A percentile compares a stretch with the other conserved stretches of the same genome.
Conservation (phyloP, 2,329 filamentous ascomycete genomes). For the Grosmannia penicillata region DNA sequence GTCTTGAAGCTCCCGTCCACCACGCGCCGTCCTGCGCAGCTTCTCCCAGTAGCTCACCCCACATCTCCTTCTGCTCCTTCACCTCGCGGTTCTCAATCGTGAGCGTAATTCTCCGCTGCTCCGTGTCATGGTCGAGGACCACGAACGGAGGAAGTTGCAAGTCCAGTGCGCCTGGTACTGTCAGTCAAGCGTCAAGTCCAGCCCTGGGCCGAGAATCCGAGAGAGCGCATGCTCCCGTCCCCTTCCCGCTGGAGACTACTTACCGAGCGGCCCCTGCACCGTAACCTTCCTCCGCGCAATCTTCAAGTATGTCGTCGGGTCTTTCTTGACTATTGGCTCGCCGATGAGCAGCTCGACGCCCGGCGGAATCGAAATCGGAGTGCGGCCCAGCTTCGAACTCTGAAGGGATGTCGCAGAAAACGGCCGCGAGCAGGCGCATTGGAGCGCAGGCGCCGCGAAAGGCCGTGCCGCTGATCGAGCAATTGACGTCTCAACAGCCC, state of each 20-base stretch:
- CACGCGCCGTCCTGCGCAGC: not conserved
- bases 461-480: conserved; percentile 18
- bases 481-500: conserved; percentile 30
- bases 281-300: conserved; percentile 54
- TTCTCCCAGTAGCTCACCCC: conserved; percentile 46
- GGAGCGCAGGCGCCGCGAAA: not conserved
- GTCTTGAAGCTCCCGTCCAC: too few relatives aligned
- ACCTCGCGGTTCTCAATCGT: conserved; percentile 52
- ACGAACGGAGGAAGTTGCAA: conserved; percentile 71
- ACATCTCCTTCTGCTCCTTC: conserved; percentile 82
- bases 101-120: conserved; percentile 48
- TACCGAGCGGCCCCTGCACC: conserved; percentile 69
- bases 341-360: conserved; percentile 66
- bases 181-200: not conserved
- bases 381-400: conserved; percentile 73
- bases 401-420: conserved; percentile 60
- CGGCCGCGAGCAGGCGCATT: conserved; percentile 2
- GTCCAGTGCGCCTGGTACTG: conserved; percentile 49
- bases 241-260: too few relatives aligned
- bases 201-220: too few relatives aligned
- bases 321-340: conserved; percentile 38
- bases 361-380: conserved; percentile 65
- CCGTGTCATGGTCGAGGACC: conserved; percentile 51
- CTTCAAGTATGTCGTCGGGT: conserved; percentile 43
- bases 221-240: not conserved